Evolutionary conservation across 257 asterid genomes (phyloP).

Genomic region (Haberlea rhodopensis): DNA sequence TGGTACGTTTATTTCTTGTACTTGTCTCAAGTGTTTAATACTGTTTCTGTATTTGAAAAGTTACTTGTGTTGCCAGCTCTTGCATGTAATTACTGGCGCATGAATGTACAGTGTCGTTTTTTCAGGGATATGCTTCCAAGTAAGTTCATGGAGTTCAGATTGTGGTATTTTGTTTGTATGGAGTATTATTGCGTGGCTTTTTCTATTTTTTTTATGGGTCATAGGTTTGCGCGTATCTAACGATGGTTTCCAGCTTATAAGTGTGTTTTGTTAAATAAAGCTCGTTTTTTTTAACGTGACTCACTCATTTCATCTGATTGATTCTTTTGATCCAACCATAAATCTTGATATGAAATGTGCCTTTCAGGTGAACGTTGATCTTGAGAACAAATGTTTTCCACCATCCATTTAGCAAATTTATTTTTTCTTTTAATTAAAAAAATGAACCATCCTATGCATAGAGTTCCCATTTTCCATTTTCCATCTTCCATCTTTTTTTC

Average conservation of each 20-base stretch:
- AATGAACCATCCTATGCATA: neutral
- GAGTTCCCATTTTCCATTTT: neutral
- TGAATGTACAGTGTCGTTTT: neutral
- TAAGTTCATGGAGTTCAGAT: neutral
- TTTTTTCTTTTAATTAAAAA: neutral
- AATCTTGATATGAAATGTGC: neutral
- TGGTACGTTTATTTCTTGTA: neutral
- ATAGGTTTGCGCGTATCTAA: neutral
- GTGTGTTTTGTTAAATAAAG: neutral
- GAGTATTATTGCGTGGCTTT: neutral
- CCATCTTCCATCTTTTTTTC: neutral
- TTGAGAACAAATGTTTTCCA: neutral
- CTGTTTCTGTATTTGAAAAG: neutral
- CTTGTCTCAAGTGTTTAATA: neutral
- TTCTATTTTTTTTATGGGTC: neutral
- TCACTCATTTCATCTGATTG: neutral
- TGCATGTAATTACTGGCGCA: neutral
- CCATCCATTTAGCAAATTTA: neutral
- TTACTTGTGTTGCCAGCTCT: neutral
- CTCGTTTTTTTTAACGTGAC: neutral
- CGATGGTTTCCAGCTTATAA: neutral
- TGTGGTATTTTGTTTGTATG: neutral
- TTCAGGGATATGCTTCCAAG: too few species aligned
- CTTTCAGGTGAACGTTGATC: constrained; percentile 8
- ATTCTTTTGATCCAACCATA: constrained; percentile 12